phyloP scores from a whole-genome alignment of 2,329 filamentous ascomycete species.

The Nigrospora oryzae region DNA sequence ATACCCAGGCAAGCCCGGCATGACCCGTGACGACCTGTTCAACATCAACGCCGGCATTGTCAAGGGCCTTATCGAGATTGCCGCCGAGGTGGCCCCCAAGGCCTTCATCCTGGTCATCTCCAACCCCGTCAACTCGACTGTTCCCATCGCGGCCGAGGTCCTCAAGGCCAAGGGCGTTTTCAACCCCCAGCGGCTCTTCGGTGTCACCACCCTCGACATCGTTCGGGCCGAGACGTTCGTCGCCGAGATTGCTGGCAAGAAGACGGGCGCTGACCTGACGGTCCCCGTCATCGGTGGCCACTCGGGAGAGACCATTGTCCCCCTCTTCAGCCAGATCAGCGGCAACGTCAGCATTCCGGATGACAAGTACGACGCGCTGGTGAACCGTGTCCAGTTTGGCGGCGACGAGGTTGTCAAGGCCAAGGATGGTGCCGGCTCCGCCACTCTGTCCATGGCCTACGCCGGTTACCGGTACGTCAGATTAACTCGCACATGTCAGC shows the following conservation, averaged over 20 bases:
- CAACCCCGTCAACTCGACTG: constrained; percentile 98
- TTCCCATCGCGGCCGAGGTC: constrained; percentile 94
- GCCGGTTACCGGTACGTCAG: constrained; percentile 74
- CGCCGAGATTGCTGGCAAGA: constrained; percentile 72
- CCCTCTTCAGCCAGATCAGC: constrained; percentile 86
- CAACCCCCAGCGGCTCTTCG: constrained; percentile 91
- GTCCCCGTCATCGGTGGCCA: constrained; percentile 95
- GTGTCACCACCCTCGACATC: constrained; percentile 97
- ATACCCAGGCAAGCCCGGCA: constrained; percentile 83
- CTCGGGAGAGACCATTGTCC: constrained; percentile 96
- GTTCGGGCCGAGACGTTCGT: constrained; percentile 97
- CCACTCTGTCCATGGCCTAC: constrained; percentile 90
- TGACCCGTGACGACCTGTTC: constrained; percentile 99
- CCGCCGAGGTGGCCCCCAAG: constrained; percentile 83
- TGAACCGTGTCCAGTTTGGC: constrained; percentile 95
- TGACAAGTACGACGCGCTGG: constrained; percentile 83
- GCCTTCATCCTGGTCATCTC: constrained; percentile 96
- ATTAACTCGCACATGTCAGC: background rate
- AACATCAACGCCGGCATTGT: constrained; percentile 99
- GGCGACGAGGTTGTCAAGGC: constrained; percentile 96
- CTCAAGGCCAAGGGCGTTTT: constrained; percentile 91
- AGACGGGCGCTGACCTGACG: constrained; percentile 71
- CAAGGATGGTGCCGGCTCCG: constrained; percentile 85
- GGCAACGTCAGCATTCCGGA: constrained; percentile 64
- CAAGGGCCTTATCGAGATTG: constrained; percentile 81